Percentiles rank a stretch among this genome's conserved stretches.
Evolutionary conservation across 2,329 filamentous ascomycete species (phyloP).

Genomic region (Nannizzia gypsea): DNA sequence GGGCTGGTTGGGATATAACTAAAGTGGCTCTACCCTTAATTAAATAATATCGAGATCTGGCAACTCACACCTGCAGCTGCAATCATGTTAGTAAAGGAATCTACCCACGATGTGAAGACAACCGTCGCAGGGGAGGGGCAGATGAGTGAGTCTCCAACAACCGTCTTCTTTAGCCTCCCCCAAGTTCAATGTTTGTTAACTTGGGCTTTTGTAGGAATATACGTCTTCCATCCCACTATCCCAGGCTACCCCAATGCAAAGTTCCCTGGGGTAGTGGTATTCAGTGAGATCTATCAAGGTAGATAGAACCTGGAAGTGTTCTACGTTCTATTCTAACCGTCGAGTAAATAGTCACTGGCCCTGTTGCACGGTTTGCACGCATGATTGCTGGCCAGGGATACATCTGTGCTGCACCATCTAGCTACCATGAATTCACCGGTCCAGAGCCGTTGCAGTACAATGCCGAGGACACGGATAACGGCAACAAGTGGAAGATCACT

Average conservation of each 20-base stretch:
- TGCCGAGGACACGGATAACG: constrained; percentile 71
- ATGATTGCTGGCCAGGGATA: constrained; percentile 90
- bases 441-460: constrained; percentile 78
- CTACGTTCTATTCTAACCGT: neutral
- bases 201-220: constrained; percentile 55
- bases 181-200: neutral
- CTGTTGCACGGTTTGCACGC: constrained; percentile 75
- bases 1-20: too few relatives aligned
- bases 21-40: too few relatives aligned
- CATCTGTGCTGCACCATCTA: constrained; percentile 81
- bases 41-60: too few relatives aligned
- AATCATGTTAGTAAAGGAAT: constrained; percentile 50
- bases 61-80: neutral
- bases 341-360: constrained; percentile 61
- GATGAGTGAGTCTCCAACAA: constrained; percentile 40
- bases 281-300: constrained; percentile 96
- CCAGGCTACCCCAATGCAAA: constrained; percentile 77
- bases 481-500: constrained; percentile 74
- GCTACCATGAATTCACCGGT: constrained; percentile 77
- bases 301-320: constrained; percentile 6
- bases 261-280: constrained; percentile 79
- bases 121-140: constrained; percentile 43
- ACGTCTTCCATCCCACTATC: constrained; percentile 75
- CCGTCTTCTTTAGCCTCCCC: neutral
- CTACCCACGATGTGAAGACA: constrained; percentile 48